phyloP scores from a whole-genome alignment of 2,329 filamentous ascomycete genomes.

The Daldinia eschscholtzii region DNA sequence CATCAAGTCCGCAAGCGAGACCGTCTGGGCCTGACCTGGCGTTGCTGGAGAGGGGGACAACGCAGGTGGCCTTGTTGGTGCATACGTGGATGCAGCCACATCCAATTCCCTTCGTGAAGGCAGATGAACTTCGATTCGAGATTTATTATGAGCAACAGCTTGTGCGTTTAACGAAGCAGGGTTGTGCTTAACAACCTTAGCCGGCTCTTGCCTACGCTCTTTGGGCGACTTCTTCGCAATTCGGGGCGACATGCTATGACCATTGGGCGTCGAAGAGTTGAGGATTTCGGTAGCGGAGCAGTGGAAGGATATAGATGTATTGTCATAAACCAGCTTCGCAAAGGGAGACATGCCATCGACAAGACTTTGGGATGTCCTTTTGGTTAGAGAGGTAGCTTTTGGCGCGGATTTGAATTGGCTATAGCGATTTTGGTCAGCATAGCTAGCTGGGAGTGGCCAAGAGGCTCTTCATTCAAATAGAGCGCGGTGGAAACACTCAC shows the following conservation, averaged over 20 bases:
- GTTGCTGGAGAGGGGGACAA: conserved; percentile 28
- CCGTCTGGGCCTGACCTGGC: conserved; percentile 49
- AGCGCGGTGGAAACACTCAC: conserved; percentile 58
- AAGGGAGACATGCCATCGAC: conserved; percentile 64
- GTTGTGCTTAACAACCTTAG: conserved; percentile 59
- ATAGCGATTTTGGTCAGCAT: conserved; percentile 48
- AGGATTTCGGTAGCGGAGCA: conserved; percentile 56
- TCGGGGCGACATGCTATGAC: conserved; percentile 48
- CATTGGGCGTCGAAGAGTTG: conserved; percentile 47
- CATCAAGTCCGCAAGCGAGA: conserved; percentile 51
- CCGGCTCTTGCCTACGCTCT: conserved; percentile 48
- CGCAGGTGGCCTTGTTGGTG: conserved; percentile 33
- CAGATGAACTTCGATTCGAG: conserved; percentile 50
- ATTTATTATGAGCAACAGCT: conserved; percentile 47
- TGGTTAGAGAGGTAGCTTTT: conserved; percentile 50
- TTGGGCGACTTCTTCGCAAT: conserved; percentile 51
- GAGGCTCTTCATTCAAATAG: not conserved
- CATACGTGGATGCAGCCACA: conserved; percentile 39
- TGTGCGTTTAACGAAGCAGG: conserved; percentile 53
- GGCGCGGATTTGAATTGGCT: conserved; percentile 71
- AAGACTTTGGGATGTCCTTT: conserved; percentile 51
- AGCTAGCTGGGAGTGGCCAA: not conserved
- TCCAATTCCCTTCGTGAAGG: conserved; percentile 49
- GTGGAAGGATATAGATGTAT: conserved; percentile 57
- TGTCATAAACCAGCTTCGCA: conserved; percentile 62